A percentile compares a stretch with the other conserved stretches of the same genome.
phyloP scores from a whole-genome alignment of 1,139 yeast species.

The Hansenula anomala region DNA sequence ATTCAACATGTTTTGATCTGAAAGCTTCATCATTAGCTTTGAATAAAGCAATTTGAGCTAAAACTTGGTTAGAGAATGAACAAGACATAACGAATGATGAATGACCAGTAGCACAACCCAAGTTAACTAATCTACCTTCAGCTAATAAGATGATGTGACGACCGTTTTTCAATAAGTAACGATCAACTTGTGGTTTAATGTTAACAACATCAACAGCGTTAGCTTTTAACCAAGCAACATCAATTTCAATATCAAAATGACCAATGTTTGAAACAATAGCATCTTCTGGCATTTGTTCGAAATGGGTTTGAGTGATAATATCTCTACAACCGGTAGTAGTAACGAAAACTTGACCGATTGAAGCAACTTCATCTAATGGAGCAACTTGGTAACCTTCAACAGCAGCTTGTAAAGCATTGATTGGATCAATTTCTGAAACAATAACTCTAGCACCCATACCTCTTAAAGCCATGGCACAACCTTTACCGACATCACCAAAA shows the following conservation, averaged over 20 bases:
- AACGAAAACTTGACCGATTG: slow-evolving; percentile 94
- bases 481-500: slow-evolving; percentile 99
- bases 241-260: slow-evolving; percentile 98
- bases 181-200: slow-evolving; percentile 99
- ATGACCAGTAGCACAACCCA: slow-evolving; percentile 99
- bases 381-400: slow-evolving; percentile 98
- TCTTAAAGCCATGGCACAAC: slow-evolving; percentile 99
- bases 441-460: slow-evolving; percentile 99
- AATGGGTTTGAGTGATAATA: slow-evolving; percentile 88
- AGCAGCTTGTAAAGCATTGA: slow-evolving; percentile 99
- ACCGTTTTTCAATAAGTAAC: slow-evolving; percentile 87
- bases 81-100: slow-evolving; percentile 99
- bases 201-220: slow-evolving; percentile 87
- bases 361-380: slow-evolving; percentile 93
- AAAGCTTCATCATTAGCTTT: slow-evolving; percentile 80
- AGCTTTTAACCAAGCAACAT: slow-evolving; percentile 95
- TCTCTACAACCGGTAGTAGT: slow-evolving; percentile 99
- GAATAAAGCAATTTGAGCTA: slow-evolving; percentile 98
- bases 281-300: slow-evolving; percentile 94
- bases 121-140: slow-evolving; percentile 99
- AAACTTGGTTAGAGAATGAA: slow-evolving; percentile 99
- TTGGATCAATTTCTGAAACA: slow-evolving; percentile 97
- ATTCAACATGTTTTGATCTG: slow-evolving; percentile 83
- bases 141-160: slow-evolving; percentile 96
- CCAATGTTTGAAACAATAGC: slow-evolving; percentile 99